Evolutionary conservation across 2,329 filamentous ascomycete genomes (phyloP).

Genomic region (Diplodia intermedia): DNA sequence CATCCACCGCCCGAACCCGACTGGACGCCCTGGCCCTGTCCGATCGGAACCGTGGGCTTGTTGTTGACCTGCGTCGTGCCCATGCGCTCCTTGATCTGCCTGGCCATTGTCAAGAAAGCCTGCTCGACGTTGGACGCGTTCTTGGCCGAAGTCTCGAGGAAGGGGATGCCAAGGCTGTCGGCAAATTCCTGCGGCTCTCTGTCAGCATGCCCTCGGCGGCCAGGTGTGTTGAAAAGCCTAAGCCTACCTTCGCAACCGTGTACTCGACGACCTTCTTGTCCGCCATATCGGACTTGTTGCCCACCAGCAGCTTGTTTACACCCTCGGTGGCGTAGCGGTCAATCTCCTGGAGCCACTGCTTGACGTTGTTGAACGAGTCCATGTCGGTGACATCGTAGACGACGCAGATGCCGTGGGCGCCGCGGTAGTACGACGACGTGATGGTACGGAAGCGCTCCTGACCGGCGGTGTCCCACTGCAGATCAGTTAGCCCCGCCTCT

Average conservation of each 20-base stretch:
- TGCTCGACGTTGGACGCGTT: conserved; percentile 99
- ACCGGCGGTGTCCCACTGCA: conserved; percentile 96
- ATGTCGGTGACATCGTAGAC: conserved; percentile 99
- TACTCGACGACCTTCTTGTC: conserved; percentile 99
- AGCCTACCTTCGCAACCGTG: conserved; percentile 92
- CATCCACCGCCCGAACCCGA: conserved; percentile 84
- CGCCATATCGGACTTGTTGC: conserved; percentile 99
- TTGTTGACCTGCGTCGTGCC: conserved; percentile 97
- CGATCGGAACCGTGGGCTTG: conserved; percentile 97
- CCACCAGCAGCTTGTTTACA: conserved; percentile 98
- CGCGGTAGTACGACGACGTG: conserved; percentile 99
- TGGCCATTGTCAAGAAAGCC: conserved; percentile 99
- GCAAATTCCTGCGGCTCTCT: conserved; percentile 81
- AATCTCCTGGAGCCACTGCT: conserved; percentile 99
- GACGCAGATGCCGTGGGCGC: conserved; percentile 98
- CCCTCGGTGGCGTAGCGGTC: conserved; percentile 99
- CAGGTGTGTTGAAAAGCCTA: background rate
- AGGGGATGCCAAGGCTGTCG: conserved; percentile 97
- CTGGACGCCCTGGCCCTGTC: conserved; percentile 92
- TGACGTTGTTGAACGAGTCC: conserved; percentile 99
- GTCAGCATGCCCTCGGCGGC: conserved; percentile 34
- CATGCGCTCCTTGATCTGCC: conserved; percentile 99
- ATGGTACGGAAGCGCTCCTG: conserved; percentile 99
- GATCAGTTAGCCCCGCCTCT: conserved; percentile 34
- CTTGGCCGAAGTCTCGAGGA: conserved; percentile 99